These are phyloP conservation scores for Trichothecium sympodiale DNA, from an alignment of 2,329 filamentous ascomycete species.

Conservation along the genomic window DNA sequence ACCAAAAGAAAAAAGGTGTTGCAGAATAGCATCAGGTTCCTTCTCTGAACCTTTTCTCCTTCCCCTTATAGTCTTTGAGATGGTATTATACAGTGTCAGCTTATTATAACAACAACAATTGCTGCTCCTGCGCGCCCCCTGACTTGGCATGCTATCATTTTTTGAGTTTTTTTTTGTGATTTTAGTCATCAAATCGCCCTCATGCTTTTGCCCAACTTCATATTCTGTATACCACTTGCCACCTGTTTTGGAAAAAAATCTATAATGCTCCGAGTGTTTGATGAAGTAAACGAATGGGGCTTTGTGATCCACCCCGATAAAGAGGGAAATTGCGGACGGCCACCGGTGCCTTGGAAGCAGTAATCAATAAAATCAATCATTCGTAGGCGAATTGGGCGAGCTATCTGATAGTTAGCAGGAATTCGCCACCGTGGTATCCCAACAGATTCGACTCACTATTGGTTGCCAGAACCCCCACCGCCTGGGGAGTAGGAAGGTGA, in stretches of 20 bases:
- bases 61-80: neutral
- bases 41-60: no score
- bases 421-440: neutral
- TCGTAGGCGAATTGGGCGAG: constrained; percentile 32
- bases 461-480: constrained; percentile 29
- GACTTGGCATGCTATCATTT: no score
- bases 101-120: no score
- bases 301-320: constrained; percentile 5
- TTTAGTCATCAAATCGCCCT: no score
- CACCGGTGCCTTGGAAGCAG: constrained; percentile 22
- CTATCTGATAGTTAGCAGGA: constrained; percentile 18
- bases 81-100: no score
- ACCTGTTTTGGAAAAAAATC: constrained; percentile 8
- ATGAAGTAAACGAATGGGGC: constrained; percentile 7
- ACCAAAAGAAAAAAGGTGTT: no score
- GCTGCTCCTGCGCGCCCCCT: no score
- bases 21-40: no score
- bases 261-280: constrained; percentile 14
- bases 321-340: constrained; percentile 14
- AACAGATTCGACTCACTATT: constrained; percentile 20
- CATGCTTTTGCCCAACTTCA: no score
- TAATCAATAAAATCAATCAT: constrained; percentile 23
- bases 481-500: constrained; percentile 34
- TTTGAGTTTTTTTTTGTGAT: neutral
- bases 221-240: no score